These are phyloP conservation scores for Fusarium chaquense DNA, from an alignment of 2,329 filamentous ascomycete genomes.

Conservation along the genomic window DNA sequence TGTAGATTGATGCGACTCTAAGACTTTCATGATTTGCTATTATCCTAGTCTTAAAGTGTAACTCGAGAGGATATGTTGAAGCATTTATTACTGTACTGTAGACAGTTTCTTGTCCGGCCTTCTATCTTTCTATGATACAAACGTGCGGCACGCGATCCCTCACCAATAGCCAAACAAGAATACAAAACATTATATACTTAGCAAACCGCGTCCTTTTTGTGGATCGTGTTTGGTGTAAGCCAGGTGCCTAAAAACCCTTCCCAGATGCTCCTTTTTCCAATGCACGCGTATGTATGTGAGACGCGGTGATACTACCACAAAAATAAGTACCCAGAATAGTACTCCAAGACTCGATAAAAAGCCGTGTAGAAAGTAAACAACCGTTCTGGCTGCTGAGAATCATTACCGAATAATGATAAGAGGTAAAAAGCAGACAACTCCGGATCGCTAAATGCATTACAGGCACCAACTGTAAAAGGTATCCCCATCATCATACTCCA, in stretches of 20 bases:
- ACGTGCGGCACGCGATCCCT: conserved; percentile 27
- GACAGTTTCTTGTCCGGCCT: conserved; percentile 13
- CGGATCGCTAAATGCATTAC: conserved; percentile 55
- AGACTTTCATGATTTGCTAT: no score
- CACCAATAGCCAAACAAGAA: conserved; percentile 35
- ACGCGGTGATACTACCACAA: conserved; percentile 31
- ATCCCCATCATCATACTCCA: conserved; percentile 27
- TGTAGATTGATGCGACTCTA: no score
- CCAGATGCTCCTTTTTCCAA: conserved; percentile 35
- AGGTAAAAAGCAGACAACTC: conserved; percentile 51
- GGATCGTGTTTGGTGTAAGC: conserved; percentile 28
- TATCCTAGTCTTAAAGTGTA: no score
- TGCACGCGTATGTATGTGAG: conserved; percentile 23
- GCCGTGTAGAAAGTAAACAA: conserved; percentile 18
- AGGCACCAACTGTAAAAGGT: conserved; percentile 26
- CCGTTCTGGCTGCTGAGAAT: conserved; percentile 29
- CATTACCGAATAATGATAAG: conserved; percentile 37
- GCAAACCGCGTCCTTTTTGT: conserved; percentile 24
- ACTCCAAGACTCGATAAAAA: conserved; percentile 27
- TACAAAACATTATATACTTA: conserved; percentile 50
- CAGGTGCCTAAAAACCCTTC: conserved; percentile 20
- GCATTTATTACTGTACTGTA: conserved; percentile 4
- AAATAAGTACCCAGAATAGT: conserved; percentile 25
- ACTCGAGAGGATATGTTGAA: not conserved
- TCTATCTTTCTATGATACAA: conserved; percentile 25